Percentiles rank a stretch among this genome's conserved stretches.
Conservation (phyloP, 495 filamentous ascomycete genomes). For the Rusavskia elegans region DNA sequence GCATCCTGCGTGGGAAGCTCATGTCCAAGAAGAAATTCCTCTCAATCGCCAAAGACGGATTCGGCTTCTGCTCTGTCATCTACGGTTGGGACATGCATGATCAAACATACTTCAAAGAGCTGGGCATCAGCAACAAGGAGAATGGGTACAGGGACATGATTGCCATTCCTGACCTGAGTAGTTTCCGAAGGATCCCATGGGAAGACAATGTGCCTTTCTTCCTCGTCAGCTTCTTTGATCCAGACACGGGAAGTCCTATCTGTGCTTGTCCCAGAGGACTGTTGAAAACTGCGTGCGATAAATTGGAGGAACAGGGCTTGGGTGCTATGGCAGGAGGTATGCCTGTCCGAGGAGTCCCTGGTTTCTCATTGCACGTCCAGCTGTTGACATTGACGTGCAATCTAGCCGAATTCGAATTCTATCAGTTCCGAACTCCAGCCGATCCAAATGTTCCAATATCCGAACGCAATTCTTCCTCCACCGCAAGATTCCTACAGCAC, state of each 20-base stretch:
- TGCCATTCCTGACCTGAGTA: slow-evolving; percentile 64
- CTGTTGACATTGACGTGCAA: slow-evolving; percentile 3
- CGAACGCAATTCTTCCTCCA: slow-evolving; percentile 50
- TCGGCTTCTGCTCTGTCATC: slow-evolving; percentile 92
- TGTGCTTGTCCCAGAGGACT: slow-evolving; percentile 73
- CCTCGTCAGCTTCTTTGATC: slow-evolving; percentile 72
- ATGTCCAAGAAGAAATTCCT: slow-evolving; percentile 95
- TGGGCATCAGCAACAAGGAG: slow-evolving; percentile 77
- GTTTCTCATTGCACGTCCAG: neutral
- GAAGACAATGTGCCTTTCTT: slow-evolving; percentile 89
- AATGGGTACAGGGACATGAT: slow-evolving; percentile 89
- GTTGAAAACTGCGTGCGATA: slow-evolving; percentile 50
- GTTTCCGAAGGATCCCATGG: slow-evolving; percentile 87
- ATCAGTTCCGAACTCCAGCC: slow-evolving; percentile 64
- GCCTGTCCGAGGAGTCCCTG: slow-evolving; percentile 4
- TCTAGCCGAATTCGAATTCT: slow-evolving; percentile 93
- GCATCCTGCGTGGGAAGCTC: slow-evolving; percentile 79
- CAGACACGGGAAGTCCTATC: slow-evolving; percentile 48
- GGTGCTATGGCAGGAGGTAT: slow-evolving; percentile 88
- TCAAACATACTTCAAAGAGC: slow-evolving; percentile 66
- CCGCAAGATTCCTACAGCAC: slow-evolving; percentile 54
- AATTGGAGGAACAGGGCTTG: slow-evolving; percentile 45
- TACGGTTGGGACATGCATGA: slow-evolving; percentile 99
- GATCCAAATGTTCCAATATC: slow-evolving; percentile 18
- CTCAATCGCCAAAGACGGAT: slow-evolving; percentile 64